Conservation (phyloP, 2,329 filamentous ascomycete genomes). For the Verticillium klebahnii region DNA sequence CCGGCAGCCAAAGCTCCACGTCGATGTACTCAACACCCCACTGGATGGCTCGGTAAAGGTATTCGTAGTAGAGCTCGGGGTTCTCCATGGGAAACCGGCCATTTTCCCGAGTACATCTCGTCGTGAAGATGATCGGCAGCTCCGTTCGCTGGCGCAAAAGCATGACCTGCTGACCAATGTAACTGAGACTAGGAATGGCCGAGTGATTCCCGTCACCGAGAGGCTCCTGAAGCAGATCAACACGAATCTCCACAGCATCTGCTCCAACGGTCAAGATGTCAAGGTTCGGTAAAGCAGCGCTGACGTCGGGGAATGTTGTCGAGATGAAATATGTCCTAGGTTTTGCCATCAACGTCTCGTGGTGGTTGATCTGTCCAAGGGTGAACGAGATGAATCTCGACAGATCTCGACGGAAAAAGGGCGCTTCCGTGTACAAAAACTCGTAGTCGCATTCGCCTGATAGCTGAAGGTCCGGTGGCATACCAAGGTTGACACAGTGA, state of each 20-base stretch:
- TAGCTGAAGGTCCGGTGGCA: slow-evolving; percentile 61
- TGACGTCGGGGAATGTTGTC: slow-evolving; percentile 83
- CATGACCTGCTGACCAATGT: slow-evolving; percentile 85
- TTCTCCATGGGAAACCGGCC: slow-evolving; percentile 82
- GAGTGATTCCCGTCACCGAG: slow-evolving; percentile 57
- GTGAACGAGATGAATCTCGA: slow-evolving; percentile 76
- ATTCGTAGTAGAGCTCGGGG: slow-evolving; percentile 68
- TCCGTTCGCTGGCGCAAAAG: slow-evolving; percentile 77
- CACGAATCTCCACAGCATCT: slow-evolving; percentile 79
- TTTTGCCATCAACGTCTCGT: slow-evolving; percentile 73
- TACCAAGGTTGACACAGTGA: slow-evolving; percentile 68
- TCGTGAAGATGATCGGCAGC: slow-evolving; percentile 86
- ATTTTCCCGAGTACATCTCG: slow-evolving; percentile 75
- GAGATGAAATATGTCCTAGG: slow-evolving; percentile 79
- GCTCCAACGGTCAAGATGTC: slow-evolving; percentile 84
- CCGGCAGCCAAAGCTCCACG: slow-evolving; percentile 82
- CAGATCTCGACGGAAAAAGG: slow-evolving; percentile 70
- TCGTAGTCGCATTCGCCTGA: slow-evolving; percentile 76
- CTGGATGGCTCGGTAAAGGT: slow-evolving; percentile 78
- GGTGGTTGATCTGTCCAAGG: slow-evolving; percentile 72
- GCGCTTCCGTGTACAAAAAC: slow-evolving; percentile 72
- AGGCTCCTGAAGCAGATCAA: slow-evolving; percentile 75
- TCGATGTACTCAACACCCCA: slow-evolving; percentile 91
- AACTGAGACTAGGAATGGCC: slow-evolving; percentile 70
- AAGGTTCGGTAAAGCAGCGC: slow-evolving; percentile 75